Conservation (phyloP, 176 grass and related monocot species). For the Cenchrus americanus region DNA sequence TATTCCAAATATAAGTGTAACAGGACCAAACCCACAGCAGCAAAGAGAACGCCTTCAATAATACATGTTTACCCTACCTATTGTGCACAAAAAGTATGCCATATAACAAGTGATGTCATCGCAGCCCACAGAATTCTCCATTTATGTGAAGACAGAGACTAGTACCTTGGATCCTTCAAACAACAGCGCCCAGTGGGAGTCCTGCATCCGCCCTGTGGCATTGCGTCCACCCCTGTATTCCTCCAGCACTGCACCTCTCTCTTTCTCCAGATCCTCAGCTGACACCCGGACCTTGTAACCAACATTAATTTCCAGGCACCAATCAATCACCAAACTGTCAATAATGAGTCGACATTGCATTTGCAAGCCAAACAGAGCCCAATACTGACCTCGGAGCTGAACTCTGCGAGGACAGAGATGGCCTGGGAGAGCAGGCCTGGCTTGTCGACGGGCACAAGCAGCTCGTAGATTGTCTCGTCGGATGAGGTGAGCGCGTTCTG, state of each 20-base stretch:
- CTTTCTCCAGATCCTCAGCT: conserved; percentile 92
- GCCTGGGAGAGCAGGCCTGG: conserved; percentile 86
- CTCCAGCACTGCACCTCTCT: conserved; percentile 94
- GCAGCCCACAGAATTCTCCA: background rate
- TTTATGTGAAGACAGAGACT: conserved; percentile 16
- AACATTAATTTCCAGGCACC: conserved; percentile 27
- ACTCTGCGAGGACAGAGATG: conserved; percentile 90
- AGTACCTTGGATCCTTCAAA: conserved; percentile 94
- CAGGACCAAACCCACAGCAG: background rate
- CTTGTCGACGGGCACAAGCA: conserved; percentile 95
- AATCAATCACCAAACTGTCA: background rate
- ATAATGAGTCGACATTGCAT: conserved; percentile 7
- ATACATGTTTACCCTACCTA: background rate
- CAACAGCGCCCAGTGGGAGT: conserved; percentile 92
- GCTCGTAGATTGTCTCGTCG: conserved; percentile 98
- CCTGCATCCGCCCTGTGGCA: conserved; percentile 91
- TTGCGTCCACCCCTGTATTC: conserved; percentile 96
- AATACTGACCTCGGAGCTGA: conserved; percentile 81
- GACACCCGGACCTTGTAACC: conserved; percentile 74
- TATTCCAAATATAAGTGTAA: conserved; percentile 7
- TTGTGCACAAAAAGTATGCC: background rate
- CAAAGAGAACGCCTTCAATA: background rate
- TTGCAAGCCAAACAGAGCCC: background rate
- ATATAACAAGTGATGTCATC: conserved; percentile 25
- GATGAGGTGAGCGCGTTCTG: conserved; percentile 98